Evolutionary conservation across 306 rosid genomes (phyloP).

Genomic region (Sicyos baderoa): DNA sequence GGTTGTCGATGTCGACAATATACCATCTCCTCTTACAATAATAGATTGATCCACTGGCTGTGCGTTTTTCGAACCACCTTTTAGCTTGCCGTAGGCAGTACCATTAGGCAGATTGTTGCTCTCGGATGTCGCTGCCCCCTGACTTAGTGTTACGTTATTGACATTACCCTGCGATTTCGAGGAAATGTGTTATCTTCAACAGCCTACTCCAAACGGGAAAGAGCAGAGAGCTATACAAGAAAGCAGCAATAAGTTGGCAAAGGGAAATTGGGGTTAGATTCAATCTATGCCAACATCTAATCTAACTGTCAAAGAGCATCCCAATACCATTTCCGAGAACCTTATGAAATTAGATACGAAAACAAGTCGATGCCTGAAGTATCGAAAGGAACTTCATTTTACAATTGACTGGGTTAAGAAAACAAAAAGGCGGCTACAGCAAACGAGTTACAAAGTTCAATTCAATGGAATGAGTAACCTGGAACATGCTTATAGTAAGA

Average conservation of each 20-base stretch:
- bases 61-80: slow-evolving; percentile 25
- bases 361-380: neutral
- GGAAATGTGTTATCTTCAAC: neutral
- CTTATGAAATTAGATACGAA: neutral
- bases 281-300: neutral
- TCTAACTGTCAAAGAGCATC: neutral
- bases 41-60: slow-evolving; percentile 31
- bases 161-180: slow-evolving; percentile 34
- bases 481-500: neutral
- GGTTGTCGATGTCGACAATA: slow-evolving; percentile 29
- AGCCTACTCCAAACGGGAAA: neutral
- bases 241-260: too few species aligned
- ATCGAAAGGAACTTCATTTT: neutral
- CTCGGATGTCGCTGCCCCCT: slow-evolving; percentile 46
- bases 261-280: neutral
- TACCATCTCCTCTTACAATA: slow-evolving; percentile 24
- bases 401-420: neutral
- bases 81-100: slow-evolving; percentile 15
- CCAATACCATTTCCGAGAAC: neutral
- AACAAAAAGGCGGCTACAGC: too few species aligned
- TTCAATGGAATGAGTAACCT: neutral
- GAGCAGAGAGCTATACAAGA: neutral
- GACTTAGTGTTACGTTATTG: slow-evolving; percentile 30
- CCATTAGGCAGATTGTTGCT: slow-evolving; percentile 38
- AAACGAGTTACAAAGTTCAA: neutral